Evolutionary conservation across 306 rosid genomes (phyloP).

Genomic region (Delonix regia): DNA sequence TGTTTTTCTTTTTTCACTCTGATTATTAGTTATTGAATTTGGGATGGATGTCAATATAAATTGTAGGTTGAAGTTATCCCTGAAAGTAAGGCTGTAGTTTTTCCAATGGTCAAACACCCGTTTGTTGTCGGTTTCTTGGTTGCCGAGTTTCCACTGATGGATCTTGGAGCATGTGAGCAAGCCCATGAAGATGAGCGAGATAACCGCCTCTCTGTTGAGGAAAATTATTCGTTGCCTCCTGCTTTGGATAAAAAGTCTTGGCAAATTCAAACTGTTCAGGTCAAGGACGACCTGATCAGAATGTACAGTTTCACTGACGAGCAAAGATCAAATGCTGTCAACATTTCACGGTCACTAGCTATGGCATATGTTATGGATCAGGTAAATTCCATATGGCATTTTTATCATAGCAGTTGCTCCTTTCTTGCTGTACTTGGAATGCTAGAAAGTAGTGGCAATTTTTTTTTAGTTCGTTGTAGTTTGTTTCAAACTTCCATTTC

Average conservation of each 20-base stretch:
- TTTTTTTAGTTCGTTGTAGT: conserved; percentile 11
- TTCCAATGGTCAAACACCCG: conserved; percentile 93
- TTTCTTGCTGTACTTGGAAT: conserved; percentile 4
- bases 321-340: conserved; percentile 71
- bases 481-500: conserved; percentile 27
- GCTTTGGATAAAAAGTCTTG: conserved; percentile 52
- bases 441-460: conserved; percentile 13
- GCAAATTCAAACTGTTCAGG: conserved; percentile 46
- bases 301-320: conserved; percentile 62
- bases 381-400: conserved; percentile 44
- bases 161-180: conserved; percentile 45
- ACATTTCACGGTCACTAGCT: conserved; percentile 81
- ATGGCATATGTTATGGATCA: conserved; percentile 99
- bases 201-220: conserved; percentile 44
- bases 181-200: conserved; percentile 49
- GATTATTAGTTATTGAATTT: conserved; percentile 19
- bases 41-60: conserved; percentile 24
- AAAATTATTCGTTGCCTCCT: conserved; percentile 51
- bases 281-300: conserved; percentile 44
- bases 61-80: conserved; percentile 70
- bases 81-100: conserved; percentile 74
- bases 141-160: conserved; percentile 80
- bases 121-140: conserved; percentile 98
- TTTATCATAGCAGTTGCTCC: not conserved
- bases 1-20: not conserved